phyloP scores from a whole-genome alignment of 75 land plant genomes.

The Cryptomeria japonica region DNA sequence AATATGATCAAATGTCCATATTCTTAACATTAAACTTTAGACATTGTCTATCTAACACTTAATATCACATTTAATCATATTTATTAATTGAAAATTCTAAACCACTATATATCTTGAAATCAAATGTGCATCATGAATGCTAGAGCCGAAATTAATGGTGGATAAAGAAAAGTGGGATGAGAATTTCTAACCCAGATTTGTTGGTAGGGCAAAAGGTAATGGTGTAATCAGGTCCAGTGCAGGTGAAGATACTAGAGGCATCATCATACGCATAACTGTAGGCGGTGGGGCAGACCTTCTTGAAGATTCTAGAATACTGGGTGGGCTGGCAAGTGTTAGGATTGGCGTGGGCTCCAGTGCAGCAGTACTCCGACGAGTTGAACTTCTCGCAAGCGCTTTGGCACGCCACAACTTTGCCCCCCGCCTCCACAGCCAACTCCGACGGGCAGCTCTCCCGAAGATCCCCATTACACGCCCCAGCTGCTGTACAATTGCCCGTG shows the following conservation, averaged over 20 bases:
- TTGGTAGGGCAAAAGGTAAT: conserved; percentile 64
- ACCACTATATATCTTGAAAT: too few species aligned
- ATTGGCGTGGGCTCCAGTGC: conserved; percentile 71
- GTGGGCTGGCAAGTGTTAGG: conserved; percentile 75
- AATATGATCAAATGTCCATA: too few species aligned
- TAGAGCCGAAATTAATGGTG: too few species aligned
- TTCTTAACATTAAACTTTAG: too few species aligned
- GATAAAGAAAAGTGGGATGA: neutral
- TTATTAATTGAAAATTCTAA: too few species aligned
- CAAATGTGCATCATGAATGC: too few species aligned
- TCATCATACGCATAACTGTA: conserved; percentile 95
- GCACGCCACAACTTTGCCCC: conserved; percentile 59
- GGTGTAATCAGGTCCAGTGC: conserved; percentile 50
- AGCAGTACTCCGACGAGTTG: conserved; percentile 70
- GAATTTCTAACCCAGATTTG: neutral
- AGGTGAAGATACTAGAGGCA: conserved; percentile 71
- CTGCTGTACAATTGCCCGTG: conserved; percentile 40
- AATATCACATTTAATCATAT: too few species aligned
- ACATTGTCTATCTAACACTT: too few species aligned
- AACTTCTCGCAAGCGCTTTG: conserved; percentile 79
- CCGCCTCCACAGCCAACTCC: conserved; percentile 41
- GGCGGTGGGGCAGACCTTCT: conserved; percentile 83
- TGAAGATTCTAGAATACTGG: conserved; percentile 71
- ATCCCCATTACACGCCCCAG: conserved; percentile 69
- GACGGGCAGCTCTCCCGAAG: conserved; percentile 64